A percentile compares a stretch with the other conserved stretches of the same genome.
Conservation (phyloP, 2,329 filamentous ascomycete genomes). For the Aspergillus ustus region DNA sequence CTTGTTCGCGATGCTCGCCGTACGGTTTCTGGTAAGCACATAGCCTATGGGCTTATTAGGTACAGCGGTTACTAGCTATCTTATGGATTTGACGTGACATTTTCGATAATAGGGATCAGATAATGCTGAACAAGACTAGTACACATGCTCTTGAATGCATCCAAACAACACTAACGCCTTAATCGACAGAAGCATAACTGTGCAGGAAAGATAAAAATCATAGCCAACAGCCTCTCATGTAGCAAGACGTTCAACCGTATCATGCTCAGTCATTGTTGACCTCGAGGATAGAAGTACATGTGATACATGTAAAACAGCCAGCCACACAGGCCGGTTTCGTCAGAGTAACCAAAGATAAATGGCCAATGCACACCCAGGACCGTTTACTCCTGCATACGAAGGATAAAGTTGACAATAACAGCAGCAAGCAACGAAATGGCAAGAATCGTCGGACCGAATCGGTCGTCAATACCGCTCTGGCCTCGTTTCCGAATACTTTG, state of each 20-base stretch:
- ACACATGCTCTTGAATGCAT: slow-evolving; percentile 7
- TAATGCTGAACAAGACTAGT: not conserved
- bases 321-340: not conserved
- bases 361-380: not conserved
- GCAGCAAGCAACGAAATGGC: slow-evolving; percentile 84
- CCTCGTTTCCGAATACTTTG: slow-evolving; percentile 89
- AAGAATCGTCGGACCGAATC: slow-evolving; percentile 89
- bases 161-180: slow-evolving; percentile 10
- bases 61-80: not conserved
- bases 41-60: not conserved
- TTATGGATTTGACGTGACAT: not conserved
- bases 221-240: not conserved
- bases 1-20: not conserved
- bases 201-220: slow-evolving; percentile 3
- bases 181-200: slow-evolving; percentile 7
- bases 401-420: slow-evolving; percentile 93
- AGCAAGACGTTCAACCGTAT: not conserved
- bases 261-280: not conserved
- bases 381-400: slow-evolving; percentile 57
- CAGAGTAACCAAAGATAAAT: slow-evolving; percentile 2
- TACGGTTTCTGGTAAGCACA: slow-evolving; percentile 1
- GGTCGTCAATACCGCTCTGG: slow-evolving; percentile 94
- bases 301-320: not conserved
- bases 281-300: slow-evolving; percentile 10
- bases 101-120: not conserved